A percentile compares a stretch with the other conserved stretches of the same genome.
These are phyloP conservation scores for Drechslera avenae DNA, from an alignment of 2,329 filamentous ascomycete species.

Conservation along the genomic window DNA sequence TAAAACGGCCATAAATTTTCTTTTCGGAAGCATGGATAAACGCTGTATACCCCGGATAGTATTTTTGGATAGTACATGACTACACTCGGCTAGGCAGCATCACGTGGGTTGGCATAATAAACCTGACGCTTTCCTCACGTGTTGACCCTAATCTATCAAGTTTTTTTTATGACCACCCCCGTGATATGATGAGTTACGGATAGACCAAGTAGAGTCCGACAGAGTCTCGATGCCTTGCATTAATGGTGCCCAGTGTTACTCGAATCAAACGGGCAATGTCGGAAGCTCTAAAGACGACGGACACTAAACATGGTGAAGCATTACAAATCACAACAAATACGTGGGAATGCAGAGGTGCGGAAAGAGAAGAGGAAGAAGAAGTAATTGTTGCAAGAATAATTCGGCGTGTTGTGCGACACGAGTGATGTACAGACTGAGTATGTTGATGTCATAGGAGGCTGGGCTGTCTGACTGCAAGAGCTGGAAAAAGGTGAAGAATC, in stretches of 20 bases:
- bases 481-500: too few relatives aligned
- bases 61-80: background rate
- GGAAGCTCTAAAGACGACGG: slow-evolving; percentile 3
- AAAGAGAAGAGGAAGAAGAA: background rate
- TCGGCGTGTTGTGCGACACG: too few relatives aligned
- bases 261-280: slow-evolving; percentile 17
- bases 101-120: too few relatives aligned
- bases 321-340: slow-evolving; percentile 6
- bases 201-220: background rate
- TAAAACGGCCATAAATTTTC: background rate
- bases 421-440: too few relatives aligned
- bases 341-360: too few relatives aligned
- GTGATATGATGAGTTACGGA: background rate
- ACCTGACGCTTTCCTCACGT: too few relatives aligned
- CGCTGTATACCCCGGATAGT: background rate
- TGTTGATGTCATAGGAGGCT: too few relatives aligned
- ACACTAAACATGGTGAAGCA: background rate
- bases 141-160: too few relatives aligned
- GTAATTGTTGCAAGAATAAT: background rate
- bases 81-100: background rate
- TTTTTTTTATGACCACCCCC: too few relatives aligned
- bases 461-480: too few relatives aligned
- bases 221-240: slow-evolving; percentile 5
- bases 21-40: background rate
- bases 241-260: slow-evolving; percentile 5